A percentile compares a stretch with the other conserved stretches of the same genome.
These are phyloP conservation scores for Hypholoma sublateritium DNA, from an alignment of 768 basidiomycete genomes.

Conservation along the genomic window DNA sequence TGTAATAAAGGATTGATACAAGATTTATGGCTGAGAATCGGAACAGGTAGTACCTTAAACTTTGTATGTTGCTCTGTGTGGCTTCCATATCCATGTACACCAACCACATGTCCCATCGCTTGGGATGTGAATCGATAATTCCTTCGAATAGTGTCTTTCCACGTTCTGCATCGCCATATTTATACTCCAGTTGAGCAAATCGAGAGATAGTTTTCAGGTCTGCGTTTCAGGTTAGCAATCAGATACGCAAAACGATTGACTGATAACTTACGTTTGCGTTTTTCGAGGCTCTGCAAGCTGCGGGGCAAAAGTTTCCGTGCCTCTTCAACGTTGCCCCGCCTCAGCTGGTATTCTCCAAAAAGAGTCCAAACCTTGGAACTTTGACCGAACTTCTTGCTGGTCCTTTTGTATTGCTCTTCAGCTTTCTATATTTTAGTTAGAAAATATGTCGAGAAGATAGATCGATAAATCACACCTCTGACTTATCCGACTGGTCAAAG, in stretches of 20 bases:
- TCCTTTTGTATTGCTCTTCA: conserved; percentile 87
- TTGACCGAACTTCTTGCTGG: conserved; percentile 91
- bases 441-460: background rate
- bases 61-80: conserved; percentile 74
- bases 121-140: conserved; percentile 92
- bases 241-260: background rate
- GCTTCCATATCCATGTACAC: conserved; percentile 98
- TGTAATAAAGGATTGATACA: conserved; percentile 24
- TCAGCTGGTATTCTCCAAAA: conserved; percentile 82
- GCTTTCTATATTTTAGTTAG: conserved; percentile 59
- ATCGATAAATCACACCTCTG: conserved; percentile 52
- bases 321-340: conserved; percentile 69
- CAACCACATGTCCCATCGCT: conserved; percentile 94
- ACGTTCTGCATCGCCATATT: conserved; percentile 88
- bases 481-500: conserved; percentile 80
- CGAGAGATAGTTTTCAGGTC: conserved; percentile 95
- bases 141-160: conserved; percentile 97
- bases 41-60: conserved; percentile 54
- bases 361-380: conserved; percentile 94
- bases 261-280: conserved; percentile 79
- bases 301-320: conserved; percentile 86
- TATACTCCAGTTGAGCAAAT: conserved; percentile 95
- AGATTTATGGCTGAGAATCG: background rate
- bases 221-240: conserved; percentile 27
- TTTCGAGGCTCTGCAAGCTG: conserved; percentile 87